phyloP scores from a whole-genome alignment of 805 yeast genomes.

The Pichia cabralensis region DNA sequence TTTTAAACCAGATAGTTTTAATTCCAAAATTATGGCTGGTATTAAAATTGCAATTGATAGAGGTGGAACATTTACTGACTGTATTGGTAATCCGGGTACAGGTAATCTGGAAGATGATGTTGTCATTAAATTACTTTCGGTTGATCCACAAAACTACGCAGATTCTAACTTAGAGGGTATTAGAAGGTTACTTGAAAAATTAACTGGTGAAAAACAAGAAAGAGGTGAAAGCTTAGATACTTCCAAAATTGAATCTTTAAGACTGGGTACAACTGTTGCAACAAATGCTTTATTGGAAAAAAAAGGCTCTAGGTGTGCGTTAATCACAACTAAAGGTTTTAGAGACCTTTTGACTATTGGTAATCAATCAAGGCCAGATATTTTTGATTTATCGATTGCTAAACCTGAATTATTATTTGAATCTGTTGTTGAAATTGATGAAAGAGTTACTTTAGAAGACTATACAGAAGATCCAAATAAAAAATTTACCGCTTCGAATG shows the following conservation, averaged over 20 bases:
- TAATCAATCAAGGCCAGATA: conserved; percentile 83
- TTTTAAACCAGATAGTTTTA: too few species aligned
- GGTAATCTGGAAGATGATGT: conserved; percentile 44
- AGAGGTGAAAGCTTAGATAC: conserved; percentile 52
- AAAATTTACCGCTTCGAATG: conserved; percentile 18
- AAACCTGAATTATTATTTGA: conserved; percentile 70
- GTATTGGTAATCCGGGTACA: conserved; percentile 44
- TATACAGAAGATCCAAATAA: conserved; percentile 61
- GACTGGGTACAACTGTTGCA: conserved; percentile 94
- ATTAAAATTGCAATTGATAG: conserved; percentile 24
- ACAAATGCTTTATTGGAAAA: conserved; percentile 89
- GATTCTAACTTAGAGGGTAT: conserved; percentile 94
- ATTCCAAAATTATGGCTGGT: too few species aligned
- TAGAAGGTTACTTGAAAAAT: conserved; percentile 58
- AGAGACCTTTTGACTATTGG: conserved; percentile 76
- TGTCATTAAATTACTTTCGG: conserved; percentile 71
- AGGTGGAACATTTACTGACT: conserved; percentile 91
- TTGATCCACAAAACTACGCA: conserved; percentile 74
- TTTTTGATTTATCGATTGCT: conserved; percentile 70
- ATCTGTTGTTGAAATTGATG: conserved; percentile 75
- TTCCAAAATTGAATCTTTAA: conserved; percentile 50
- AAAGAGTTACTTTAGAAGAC: conserved; percentile 76
- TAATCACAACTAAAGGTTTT: conserved; percentile 82
- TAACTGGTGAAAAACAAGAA: conserved; percentile 44
- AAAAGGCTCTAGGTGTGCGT: conserved; percentile 81